phyloP scores from a whole-genome alignment of 805 yeast genomes.

The Wickerhamiella lipophila region DNA sequence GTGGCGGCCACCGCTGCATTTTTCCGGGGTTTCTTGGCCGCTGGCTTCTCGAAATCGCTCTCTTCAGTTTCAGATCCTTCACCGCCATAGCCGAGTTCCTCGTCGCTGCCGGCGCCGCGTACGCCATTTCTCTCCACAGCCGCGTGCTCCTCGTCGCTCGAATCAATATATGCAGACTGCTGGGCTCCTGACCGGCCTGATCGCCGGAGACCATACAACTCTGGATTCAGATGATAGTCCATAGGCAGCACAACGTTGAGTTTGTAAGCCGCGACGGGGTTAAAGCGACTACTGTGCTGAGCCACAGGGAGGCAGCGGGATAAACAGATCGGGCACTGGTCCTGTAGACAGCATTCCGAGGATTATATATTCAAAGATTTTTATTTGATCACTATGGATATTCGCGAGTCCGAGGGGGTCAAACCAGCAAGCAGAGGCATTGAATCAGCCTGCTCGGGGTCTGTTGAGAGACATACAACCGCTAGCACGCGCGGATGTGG shows the following conservation, averaged over 20 bases:
- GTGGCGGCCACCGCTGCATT: constrained; percentile 33
- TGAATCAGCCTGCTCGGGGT: too few relatives aligned
- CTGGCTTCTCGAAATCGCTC: constrained; percentile 6
- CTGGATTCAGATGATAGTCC: constrained; percentile 21
- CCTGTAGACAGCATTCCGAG: not conserved
- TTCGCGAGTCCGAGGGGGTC: not conserved
- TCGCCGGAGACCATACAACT: constrained; percentile 34
- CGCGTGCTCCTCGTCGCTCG: constrained; percentile 12
- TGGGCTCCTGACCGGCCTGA: constrained; percentile 22
- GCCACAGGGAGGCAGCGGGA: not conserved
- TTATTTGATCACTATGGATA: not conserved
- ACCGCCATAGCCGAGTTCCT: constrained; percentile 16
- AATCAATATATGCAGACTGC: constrained; percentile 17
- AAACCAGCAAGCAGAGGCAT: not conserved
- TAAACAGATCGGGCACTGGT: not conserved
- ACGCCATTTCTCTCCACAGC: not conserved
- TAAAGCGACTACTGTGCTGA: not conserved
- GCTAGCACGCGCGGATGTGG: too few relatives aligned
- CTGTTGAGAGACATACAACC: too few relatives aligned
- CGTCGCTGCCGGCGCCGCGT: constrained; percentile 13
- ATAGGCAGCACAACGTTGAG: constrained; percentile 6
- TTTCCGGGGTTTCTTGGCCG: not conserved
- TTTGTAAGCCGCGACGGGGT: constrained; percentile 4
- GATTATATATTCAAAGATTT: not conserved
- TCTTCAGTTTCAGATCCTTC: constrained; percentile 4